Evolutionary conservation across 2,329 filamentous ascomycete species (phyloP).

Genomic region (Magnaporthales sp.): DNA sequence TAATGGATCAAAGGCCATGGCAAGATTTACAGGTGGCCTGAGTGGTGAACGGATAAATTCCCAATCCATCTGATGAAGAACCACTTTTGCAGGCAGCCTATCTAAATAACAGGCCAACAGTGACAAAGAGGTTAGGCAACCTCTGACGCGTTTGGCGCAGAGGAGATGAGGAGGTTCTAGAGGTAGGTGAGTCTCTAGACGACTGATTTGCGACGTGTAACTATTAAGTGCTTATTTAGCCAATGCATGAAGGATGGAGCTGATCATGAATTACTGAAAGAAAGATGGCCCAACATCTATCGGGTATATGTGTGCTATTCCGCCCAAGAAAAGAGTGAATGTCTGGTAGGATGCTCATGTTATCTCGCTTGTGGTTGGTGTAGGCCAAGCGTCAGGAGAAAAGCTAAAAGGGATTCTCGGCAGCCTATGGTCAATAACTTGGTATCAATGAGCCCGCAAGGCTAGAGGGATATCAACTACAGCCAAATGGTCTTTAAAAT

Average conservation of each 20-base stretch:
- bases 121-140: too few relatives aligned
- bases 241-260: too few relatives aligned
- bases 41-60: too few relatives aligned
- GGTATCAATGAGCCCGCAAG: neutral
- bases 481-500: neutral
- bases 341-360: neutral
- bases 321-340: neutral
- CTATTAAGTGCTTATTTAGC: neutral
- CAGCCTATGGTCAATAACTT: neutral
- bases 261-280: neutral
- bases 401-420: neutral
- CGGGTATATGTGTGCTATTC: neutral
- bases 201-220: too few relatives aligned
- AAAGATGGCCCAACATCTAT: neutral
- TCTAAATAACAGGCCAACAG: too few relatives aligned
- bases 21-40: too few relatives aligned
- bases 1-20: neutral
- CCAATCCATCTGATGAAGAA: too few relatives aligned
- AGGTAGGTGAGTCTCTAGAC: too few relatives aligned
- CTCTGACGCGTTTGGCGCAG: too few relatives aligned
- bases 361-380: neutral
- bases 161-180: too few relatives aligned
- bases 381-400: neutral
- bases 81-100: too few relatives aligned
- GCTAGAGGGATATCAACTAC: neutral